Base-by-base conservation (phyloP, 2,329 filamentous ascomycete species). In the Epichloe festucae region DNA sequence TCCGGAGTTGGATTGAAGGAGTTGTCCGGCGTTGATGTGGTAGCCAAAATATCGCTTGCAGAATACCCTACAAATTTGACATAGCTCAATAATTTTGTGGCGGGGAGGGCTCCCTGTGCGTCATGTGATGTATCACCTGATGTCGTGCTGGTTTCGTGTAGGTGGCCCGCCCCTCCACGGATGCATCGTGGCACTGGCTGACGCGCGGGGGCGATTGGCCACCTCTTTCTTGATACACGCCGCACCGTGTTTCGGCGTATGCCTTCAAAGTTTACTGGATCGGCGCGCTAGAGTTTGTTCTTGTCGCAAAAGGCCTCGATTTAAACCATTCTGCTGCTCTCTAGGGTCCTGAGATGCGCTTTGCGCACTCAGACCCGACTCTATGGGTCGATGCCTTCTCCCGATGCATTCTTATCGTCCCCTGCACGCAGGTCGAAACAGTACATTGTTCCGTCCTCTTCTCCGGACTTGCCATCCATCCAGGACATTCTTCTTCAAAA, bases 381-480 rank as follows among this genome's bases (percentile, higher is more conserved):
- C 34, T 55, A 53, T 49, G 55, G 59, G 53, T 56, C 55, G 36
- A 70, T 70, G 67, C 55, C 61, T 48, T 65, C 66, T 48, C 58
- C 65, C 50, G 60, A 66, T 49, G 61, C 57, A 44, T 65, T 66
- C 52, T 54, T 58, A 27, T 62, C 69, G 51, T 62, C 63, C 50
- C 56, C 62, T 46, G 46, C 60, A 54, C 58, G 64, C 52, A 64
- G 58, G 48, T 55, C 65, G 61, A 67, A 56, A 57, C 65, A 42
- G 52, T 54, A 63, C 51, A 59, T 66, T 17, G 55, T 54, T 14
- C 44, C 60, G 8, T 76, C 76, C 0, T 79, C 76, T 0, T 79
- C 77, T 4, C 76, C 77, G n/a, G 70, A 69, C n/a, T 62, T 81
- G 0, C 78, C 78, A 3, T 71, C 77, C 0, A 62, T 81, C 0